Conservation (phyloP, 2,329 filamentous ascomycete species). For the Xylaria polymorpha region DNA sequence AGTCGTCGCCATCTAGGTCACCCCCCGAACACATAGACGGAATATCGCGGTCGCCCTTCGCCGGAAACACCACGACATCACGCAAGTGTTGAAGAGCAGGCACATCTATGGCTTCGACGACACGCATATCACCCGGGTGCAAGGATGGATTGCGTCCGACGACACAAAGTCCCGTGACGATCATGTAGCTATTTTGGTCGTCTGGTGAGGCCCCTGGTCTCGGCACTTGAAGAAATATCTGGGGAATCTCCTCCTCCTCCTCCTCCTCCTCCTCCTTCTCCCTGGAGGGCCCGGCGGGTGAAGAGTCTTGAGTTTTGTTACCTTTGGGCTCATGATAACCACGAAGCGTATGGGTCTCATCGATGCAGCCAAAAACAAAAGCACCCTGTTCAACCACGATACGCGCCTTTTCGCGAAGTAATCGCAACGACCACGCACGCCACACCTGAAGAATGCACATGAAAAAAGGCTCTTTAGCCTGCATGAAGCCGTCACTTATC, state of each 20-base stretch:
- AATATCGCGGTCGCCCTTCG: constrained; percentile 83
- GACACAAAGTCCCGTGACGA: constrained; percentile 82
- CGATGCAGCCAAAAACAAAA: constrained; percentile 87
- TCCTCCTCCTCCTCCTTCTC: constrained; percentile 57
- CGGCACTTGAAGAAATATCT: constrained; percentile 90
- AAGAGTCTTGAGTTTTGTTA: constrained; percentile 45
- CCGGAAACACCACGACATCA: constrained; percentile 89
- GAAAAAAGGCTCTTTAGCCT: constrained; percentile 79
- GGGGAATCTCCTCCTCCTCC: constrained; percentile 69
- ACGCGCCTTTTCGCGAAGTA: constrained; percentile 91
- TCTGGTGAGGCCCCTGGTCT: constrained; percentile 65
- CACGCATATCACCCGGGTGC: constrained; percentile 89
- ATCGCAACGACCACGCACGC: constrained; percentile 89
- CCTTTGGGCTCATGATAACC: constrained; percentile 71
- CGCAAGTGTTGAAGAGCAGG: constrained; percentile 78
- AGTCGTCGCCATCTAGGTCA: constrained; percentile 96
- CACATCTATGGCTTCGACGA: constrained; percentile 85
- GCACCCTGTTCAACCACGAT: constrained; percentile 85
- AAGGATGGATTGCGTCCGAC: constrained; percentile 93
- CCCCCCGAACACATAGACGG: constrained; percentile 96
- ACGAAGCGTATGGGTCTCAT: constrained; percentile 81
- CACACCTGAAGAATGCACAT: constrained; percentile 83
- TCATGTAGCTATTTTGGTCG: constrained; percentile 64
- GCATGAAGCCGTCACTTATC: constrained; percentile 83
- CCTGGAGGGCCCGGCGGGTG: constrained; percentile 55